These are phyloP conservation scores for Rhodomyrtus tomentosa DNA, from an alignment of 345 rosid species.

Conservation along the genomic window DNA sequence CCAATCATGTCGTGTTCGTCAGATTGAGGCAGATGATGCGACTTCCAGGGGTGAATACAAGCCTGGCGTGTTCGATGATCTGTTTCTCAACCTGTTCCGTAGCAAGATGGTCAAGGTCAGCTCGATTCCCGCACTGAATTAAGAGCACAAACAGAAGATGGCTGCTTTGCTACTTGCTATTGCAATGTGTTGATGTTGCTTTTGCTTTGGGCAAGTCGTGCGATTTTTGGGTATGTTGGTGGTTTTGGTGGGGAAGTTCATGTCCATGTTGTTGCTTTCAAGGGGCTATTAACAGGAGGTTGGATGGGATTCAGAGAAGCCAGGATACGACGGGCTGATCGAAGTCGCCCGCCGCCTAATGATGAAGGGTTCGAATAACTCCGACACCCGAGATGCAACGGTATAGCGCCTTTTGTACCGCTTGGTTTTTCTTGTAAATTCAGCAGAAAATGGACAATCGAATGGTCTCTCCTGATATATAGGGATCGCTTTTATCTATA, in stretches of 20 bases:
- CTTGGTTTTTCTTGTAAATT: background rate
- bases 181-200: background rate
- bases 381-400: constrained; percentile 57
- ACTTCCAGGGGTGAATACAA: constrained; percentile 27
- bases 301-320: constrained; percentile 86
- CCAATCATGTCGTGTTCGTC: background rate
- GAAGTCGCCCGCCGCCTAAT: constrained; percentile 59
- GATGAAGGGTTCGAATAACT: constrained; percentile 42
- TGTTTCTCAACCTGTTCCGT: constrained; percentile 56
- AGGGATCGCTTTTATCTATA: background rate
- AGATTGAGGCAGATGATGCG: constrained; percentile 18
- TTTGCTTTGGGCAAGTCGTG: background rate
- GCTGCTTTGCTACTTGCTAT: background rate
- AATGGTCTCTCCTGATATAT: background rate
- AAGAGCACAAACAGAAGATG: background rate
- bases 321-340: constrained; percentile 74
- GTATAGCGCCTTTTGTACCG: constrained; percentile 8
- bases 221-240: background rate
- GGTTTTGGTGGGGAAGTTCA: background rate
- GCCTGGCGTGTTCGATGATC: constrained; percentile 37
- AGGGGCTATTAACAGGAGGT: constrained; percentile 54
- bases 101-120: constrained; percentile 63
- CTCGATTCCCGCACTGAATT: background rate
- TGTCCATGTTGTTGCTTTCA: background rate
- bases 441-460: background rate